Percentiles rank a stretch among this genome's conserved stretches.
phyloP scores from a whole-genome alignment of 2,329 filamentous ascomycete species.

The Fusarium tricinctum region DNA sequence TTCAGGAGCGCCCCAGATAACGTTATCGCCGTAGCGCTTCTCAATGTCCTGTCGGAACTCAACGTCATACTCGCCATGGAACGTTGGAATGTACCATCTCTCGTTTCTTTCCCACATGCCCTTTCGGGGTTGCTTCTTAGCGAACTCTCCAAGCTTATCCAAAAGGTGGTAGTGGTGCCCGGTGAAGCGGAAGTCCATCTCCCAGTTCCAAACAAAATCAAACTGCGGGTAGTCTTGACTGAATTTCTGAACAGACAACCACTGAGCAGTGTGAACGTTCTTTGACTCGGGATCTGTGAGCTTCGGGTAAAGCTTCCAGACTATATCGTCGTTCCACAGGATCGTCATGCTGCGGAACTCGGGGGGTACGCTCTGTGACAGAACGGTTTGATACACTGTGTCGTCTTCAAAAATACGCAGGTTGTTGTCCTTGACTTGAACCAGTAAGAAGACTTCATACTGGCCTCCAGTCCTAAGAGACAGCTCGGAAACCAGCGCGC shows the following conservation, averaged over 20 bases:
- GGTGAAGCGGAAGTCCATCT: conserved; percentile 83
- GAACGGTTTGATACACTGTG: conserved; percentile 69
- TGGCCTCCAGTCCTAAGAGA: conserved; percentile 81
- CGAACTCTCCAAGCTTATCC: conserved; percentile 73
- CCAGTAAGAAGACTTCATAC: conserved; percentile 83
- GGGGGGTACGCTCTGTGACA: conserved; percentile 73
- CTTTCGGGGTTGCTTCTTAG: conserved; percentile 76
- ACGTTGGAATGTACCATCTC: conserved; percentile 78
- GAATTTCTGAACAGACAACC: conserved; percentile 82
- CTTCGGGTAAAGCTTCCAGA: conserved; percentile 82
- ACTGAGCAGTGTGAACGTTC: conserved; percentile 73
- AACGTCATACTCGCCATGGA: conserved; percentile 76
- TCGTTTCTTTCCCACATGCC: conserved; percentile 81
- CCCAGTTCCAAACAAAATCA: conserved; percentile 89
- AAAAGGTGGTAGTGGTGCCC: conserved; percentile 87
- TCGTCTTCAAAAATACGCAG: conserved; percentile 71
- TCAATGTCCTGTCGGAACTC: conserved; percentile 77
- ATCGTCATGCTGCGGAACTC: conserved; percentile 80
- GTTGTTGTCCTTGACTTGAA: conserved; percentile 79
- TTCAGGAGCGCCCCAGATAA: conserved; percentile 76
- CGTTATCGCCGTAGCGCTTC: conserved; percentile 62
- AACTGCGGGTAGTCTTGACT: conserved; percentile 82
- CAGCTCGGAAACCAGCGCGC: conserved; percentile 83
- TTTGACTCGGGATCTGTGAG: conserved; percentile 72
- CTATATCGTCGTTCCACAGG: conserved; percentile 81